Base-by-base conservation (phyloP, 345 rosid genomes). In the Syzygium jambos region DNA sequence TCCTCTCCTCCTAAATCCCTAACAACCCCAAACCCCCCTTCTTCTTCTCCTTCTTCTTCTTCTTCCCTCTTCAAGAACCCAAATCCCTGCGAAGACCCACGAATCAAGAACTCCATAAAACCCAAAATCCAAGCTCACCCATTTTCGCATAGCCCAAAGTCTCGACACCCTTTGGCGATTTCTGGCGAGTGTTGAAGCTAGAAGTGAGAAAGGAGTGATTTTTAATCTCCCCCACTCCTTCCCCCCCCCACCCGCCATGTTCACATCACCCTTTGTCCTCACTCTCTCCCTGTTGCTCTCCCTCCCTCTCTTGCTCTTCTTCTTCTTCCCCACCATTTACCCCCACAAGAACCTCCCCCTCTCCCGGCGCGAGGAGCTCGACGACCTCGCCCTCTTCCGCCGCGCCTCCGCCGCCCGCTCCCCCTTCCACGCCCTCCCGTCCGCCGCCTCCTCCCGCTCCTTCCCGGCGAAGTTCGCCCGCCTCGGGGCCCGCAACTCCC, bases 361-460 rank as follows among this genome's bases (percentile, higher is more conserved):
- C 78, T 52, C 90, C 51, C n/a, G 87, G 90, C 87, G 89, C 53
- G 95, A 94, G 85, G 95, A 93, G 25, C 89, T 91, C 54, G 95
- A 94, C 34, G 98, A 97, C 86, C 91, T 92, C 29, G 65, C 92
- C 4, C 96, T 96, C 89, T 97, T 97, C 92, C 93, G 85, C 52
- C 92, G 92, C 84, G 99, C 97, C 56, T 68, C 90, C 17, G 85
- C 51, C 19, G 15, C 57, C 80, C 13, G 80, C 41, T 29, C 55
- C 87, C 25, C 77, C 84, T 41, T 88, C 59, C 30, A 9, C 22
- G 27, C 86, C 34, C 52, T 83, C 51, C 91, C 90, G 30, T 9
- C 77, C 56, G 11, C 57, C 41, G 25, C 61, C 86, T 15, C 77
- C 84, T 19, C 90, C 52, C 25, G 49, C 29, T 25, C 86, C 34